Evolutionary conservation across 2,329 filamentous ascomycete species (phyloP), one percentile per base, ranked within the genome.

Genomic region (Colletotrichum sp.): DNA sequence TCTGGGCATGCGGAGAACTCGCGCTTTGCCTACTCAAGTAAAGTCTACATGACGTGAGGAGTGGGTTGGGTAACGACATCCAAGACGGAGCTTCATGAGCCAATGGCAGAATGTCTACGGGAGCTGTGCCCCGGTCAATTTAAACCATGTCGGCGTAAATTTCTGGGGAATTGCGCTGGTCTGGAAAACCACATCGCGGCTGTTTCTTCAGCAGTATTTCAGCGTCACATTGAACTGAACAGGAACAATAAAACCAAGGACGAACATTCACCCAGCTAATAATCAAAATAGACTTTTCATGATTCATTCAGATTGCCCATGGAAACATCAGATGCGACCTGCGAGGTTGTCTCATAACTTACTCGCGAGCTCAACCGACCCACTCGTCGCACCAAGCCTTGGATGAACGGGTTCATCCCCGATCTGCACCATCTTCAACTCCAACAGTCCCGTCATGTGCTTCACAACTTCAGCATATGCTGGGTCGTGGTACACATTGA

Each of bases 401-500:
- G 69, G 68, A 72, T 85, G 84, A 9, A 83, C 80, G 6, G 84
- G 84, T 68, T 85, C 86, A 77, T 90, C 89, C 0, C 89, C 88
- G 81, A 90, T 90, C 76, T 89, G 85, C 5, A 79, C 82, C 89
- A 90, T 90, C 83, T 90, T 90, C 7, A 80, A 77, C 72, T 89
- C 87, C 52, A 89, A 71, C 76, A 86, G 74, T 63, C 43, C 71
- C 0, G 82, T 88, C 87, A 89, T 89, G 1, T 79, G 71, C 72
- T 77, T 75, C 1, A 88, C 84, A 2, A 87, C 81, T 3, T 84
- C 80, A 7, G 64, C 36, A 76, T 88, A 88, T 52, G 80, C 77
- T 0, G 80, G 72, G 0, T 89, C 84, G 4, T 81, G 8, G 63
- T 89, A 89, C 21, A 82, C 78, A 68, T 89, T 89, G 76, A 90